phyloP scores from a whole-genome alignment of 371 early-diverging fungal genomes.

The Coemansia sp. region DNA sequence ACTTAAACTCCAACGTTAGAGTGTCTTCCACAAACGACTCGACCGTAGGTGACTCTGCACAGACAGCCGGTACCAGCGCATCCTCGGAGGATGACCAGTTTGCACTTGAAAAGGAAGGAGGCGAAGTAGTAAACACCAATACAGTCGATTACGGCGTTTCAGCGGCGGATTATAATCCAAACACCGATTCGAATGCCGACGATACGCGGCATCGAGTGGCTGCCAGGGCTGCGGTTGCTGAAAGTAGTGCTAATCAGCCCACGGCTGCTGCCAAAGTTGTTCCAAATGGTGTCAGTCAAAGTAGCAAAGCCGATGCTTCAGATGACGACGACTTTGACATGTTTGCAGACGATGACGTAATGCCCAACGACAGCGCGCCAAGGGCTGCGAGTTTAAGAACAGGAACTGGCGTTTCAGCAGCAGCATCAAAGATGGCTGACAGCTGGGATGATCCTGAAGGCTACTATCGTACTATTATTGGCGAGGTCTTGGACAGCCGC shows the following conservation, averaged over 20 bases:
- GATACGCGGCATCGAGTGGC: slow-evolving; percentile 31
- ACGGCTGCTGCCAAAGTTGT: neutral
- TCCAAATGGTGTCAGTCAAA: neutral
- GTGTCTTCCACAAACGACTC: neutral
- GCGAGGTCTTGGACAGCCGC: slow-evolving; percentile 82
- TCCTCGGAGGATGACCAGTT: neutral
- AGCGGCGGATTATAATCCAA: slow-evolving; percentile 34
- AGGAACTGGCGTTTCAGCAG: slow-evolving; percentile 1
- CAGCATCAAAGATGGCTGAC: slow-evolving; percentile 56
- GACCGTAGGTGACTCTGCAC: neutral
- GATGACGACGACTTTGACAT: slow-evolving; percentile 64
- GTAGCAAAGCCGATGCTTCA: slow-evolving; percentile 3
- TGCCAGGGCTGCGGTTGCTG: neutral
- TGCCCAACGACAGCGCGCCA: neutral
- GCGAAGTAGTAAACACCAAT: neutral
- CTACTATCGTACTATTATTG: slow-evolving; percentile 88
- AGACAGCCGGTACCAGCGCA: neutral
- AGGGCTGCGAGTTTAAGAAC: neutral
- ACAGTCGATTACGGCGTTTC: slow-evolving; percentile 10
- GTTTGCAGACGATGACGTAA: slow-evolving; percentile 66
- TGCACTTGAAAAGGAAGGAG: slow-evolving; percentile 14
- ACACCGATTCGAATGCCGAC: slow-evolving; percentile 28
- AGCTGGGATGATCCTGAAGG: slow-evolving; percentile 97
- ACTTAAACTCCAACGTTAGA: slow-evolving; percentile 1
- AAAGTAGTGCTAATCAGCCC: neutral